phyloP scores from a whole-genome alignment of 1,284 basidiomycete genomes.

The Cystobasidiaceae sp. region DNA sequence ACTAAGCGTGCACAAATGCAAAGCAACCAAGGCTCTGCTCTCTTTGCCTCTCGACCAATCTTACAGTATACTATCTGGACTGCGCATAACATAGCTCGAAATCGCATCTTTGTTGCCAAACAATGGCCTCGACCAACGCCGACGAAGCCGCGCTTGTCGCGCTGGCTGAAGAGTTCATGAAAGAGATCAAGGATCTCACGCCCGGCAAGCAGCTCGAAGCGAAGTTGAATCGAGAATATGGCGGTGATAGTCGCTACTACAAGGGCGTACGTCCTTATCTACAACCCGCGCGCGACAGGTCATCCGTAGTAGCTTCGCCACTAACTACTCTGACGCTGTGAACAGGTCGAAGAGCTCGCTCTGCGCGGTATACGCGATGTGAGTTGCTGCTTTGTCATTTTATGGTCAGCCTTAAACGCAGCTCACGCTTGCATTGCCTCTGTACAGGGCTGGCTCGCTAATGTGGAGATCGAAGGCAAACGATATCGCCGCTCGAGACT shows the following conservation, averaged over 20 bases:
- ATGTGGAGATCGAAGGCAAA: conserved; percentile 19
- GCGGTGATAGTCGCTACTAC: conserved; percentile 5
- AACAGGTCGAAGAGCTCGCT: conserved; percentile 20
- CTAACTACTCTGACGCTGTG: not conserved
- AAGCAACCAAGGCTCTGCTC: no score
- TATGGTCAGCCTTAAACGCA: no score
- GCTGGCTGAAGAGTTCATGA: conserved; percentile 22
- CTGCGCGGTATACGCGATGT: conserved; percentile 15
- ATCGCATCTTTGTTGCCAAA: no score
- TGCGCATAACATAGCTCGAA: no score
- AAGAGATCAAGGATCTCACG: conserved; percentile 25
- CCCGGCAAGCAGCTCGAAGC: conserved; percentile 27
- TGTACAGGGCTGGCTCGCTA: conserved; percentile 29
- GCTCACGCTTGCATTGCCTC: no score
- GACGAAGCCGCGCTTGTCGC: conserved; percentile 12
- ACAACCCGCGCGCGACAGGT: not conserved
- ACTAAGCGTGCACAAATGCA: no score
- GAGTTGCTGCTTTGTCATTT: not conserved
- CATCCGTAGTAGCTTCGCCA: not conserved
- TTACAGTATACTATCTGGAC: no score
- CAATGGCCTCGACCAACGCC: not conserved
- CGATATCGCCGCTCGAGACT: conserved; percentile 21
- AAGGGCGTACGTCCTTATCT: conserved; percentile 30
- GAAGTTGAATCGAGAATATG: conserved; percentile 27
- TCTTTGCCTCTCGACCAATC: no score